phyloP scores from a whole-genome alignment of 345 rosid species.

The Euphorbia lathyris region DNA sequence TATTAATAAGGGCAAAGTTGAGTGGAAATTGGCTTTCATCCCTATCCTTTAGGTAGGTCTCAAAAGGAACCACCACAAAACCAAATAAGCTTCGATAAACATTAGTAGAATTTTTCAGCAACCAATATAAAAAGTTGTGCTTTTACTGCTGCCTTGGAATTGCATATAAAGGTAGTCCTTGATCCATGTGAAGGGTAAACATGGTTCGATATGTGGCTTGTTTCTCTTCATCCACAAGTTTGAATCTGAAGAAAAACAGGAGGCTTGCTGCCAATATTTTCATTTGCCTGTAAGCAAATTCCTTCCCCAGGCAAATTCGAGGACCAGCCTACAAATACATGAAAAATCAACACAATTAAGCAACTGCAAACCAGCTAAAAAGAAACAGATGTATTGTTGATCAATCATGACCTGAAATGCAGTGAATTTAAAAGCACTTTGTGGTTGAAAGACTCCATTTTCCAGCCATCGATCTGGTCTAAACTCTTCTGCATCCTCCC shows the following conservation, averaged over 20 bases:
- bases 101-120: neutral
- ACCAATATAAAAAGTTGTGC: neutral
- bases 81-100: too few relatives aligned
- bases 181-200: conserved; percentile 45
- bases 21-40: too few relatives aligned
- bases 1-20: too few relatives aligned
- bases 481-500: conserved; percentile 39
- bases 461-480: conserved; percentile 42
- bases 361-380: neutral
- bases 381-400: neutral
- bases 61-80: too few relatives aligned
- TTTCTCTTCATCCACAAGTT: conserved; percentile 29
- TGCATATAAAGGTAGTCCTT: conserved; percentile 36
- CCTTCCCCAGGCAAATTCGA: conserved; percentile 40
- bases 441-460: conserved; percentile 28
- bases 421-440: conserved; percentile 38
- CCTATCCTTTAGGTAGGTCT: too few relatives aligned
- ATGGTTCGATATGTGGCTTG: conserved; percentile 31
- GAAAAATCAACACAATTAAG: neutral
- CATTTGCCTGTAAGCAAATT: conserved; percentile 44
- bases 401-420: conserved; percentile 33
- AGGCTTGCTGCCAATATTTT: conserved; percentile 37
- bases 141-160: conserved; percentile 21
- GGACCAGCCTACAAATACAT: conserved; percentile 36
- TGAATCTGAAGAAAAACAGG: conserved; percentile 29